A percentile compares a stretch with the other conserved stretches of the same genome.
phyloP scores from a whole-genome alignment of 805 yeast genomes.

The Starmerella floris region DNA sequence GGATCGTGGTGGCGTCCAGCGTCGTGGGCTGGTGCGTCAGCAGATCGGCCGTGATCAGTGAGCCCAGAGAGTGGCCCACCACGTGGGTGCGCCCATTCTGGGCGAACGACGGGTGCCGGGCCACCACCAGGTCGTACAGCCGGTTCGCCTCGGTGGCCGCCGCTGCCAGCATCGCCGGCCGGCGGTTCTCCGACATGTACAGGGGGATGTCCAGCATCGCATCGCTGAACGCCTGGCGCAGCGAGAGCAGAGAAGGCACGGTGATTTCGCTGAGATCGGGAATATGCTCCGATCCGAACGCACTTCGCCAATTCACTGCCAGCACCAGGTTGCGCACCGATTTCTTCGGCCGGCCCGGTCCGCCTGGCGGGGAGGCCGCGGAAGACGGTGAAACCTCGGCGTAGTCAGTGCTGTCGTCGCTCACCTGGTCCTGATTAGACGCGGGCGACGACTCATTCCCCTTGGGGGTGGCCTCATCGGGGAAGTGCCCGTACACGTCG shows the following conservation, averaged over 20 bases:
- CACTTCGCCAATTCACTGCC: conserved; percentile 86
- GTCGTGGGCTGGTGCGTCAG: conserved; percentile 34
- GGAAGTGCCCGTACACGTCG: conserved; percentile 16
- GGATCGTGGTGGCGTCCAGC: conserved; percentile 19
- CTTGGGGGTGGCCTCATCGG: conserved; percentile 4
- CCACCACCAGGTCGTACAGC: conserved; percentile 45
- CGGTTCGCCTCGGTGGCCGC: conserved; percentile 62
- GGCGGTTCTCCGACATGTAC: conserved; percentile 56
- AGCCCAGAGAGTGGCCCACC: conserved; percentile 80
- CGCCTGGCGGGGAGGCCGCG: too few relatives aligned
- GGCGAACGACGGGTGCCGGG: conserved; percentile 55
- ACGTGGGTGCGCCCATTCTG: conserved; percentile 40
- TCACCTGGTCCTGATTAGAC: not conserved
- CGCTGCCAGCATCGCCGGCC: conserved; percentile 46
- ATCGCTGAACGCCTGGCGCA: conserved; percentile 69
- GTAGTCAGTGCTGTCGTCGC: not conserved
- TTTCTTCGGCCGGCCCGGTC: too few relatives aligned
- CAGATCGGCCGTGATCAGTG: conserved; percentile 69
- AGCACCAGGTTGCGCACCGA: conserved; percentile 29
- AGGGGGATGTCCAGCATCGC: conserved; percentile 70
- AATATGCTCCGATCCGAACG: conserved; percentile 27
- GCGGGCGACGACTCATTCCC: not conserved
- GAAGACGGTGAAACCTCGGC: too few relatives aligned
- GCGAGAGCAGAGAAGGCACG: conserved; percentile 60
- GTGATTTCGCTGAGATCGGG: conserved; percentile 63